Percentiles rank a stretch among this genome's conserved stretches.
These are phyloP conservation scores for Peronospora belbahrii DNA, from an alignment of 352 stramenopile species.

Conservation along the genomic window DNA sequence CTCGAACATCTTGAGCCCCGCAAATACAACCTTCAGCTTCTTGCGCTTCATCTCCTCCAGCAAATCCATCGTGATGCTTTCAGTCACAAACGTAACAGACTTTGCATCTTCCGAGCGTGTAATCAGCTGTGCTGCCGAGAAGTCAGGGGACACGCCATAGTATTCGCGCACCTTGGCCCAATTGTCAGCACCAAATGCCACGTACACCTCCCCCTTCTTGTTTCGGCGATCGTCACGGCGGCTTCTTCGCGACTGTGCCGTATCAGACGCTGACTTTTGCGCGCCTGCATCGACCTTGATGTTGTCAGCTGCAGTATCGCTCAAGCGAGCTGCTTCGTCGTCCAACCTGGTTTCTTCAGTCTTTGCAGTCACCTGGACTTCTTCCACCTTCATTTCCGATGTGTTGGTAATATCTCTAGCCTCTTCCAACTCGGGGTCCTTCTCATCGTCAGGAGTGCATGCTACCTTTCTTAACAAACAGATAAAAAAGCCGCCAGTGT, in stretches of 20 bases:
- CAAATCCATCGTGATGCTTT: conserved; percentile 76
- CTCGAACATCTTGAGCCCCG: conserved; percentile 90
- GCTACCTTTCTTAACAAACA: conserved; percentile 91
- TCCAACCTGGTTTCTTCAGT: conserved; percentile 10
- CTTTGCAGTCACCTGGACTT: conserved; percentile 7
- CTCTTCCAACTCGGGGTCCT: conserved; percentile 6
- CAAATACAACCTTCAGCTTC: conserved; percentile 87
- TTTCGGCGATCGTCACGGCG: conserved; percentile 45
- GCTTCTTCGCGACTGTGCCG: conserved; percentile 10
- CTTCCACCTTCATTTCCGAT: not conserved
- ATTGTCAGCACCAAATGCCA: conserved; percentile 53
- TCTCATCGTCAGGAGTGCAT: conserved; percentile 39
- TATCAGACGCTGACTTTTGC: conserved; percentile 10
- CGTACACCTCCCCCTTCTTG: conserved; percentile 66
- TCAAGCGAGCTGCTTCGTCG: conserved; percentile 7
- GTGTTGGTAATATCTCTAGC: conserved; percentile 3
- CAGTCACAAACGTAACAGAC: conserved; percentile 77
- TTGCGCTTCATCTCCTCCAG: conserved; percentile 81
- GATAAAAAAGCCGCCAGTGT: conserved; percentile 99
- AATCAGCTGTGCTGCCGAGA: conserved; percentile 76
- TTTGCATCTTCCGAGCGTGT: conserved; percentile 84
- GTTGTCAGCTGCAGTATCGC: conserved; percentile 10
- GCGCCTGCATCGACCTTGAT: conserved; percentile 14
- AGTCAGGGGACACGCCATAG: conserved; percentile 62
- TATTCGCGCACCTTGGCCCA: conserved; percentile 61